Evolutionary conservation across 179 eudicot genomes (phyloP), one percentile per base, ranked within the genome.

Genomic region (Gypsophila paniculata): DNA sequence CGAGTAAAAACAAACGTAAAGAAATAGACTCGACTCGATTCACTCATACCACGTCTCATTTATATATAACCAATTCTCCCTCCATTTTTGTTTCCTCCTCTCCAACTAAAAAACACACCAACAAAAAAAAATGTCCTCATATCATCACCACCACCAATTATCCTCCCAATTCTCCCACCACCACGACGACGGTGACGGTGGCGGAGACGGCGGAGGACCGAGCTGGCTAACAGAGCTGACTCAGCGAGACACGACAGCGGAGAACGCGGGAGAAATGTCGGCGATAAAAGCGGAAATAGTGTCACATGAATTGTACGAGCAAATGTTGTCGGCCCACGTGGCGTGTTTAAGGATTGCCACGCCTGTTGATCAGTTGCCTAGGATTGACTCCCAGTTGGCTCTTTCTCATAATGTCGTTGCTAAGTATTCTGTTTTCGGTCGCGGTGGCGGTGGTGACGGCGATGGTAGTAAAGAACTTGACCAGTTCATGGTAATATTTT

Each of bases 281-380:
- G 72, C 82, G 83, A 62, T 55, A 39, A 89, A 89, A 61, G 85
- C 87, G n/a, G 91, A 80, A 65, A 66, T 89, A 34, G 14, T 87
- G 15, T 59, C 83, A 6, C 95, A 89, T 58, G 90, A 91, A 25
- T 58, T 89, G 76, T 89, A 87, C 75, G 95, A 87, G 60, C 95
- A 89, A 76, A 52, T 89, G 46, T 39, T 89, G 71, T 73, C 91
- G 68, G 89, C 91, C 0, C 95, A 89, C 59, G 91, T 89, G 13
- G 87, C 88, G 57, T 89, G 95, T 66, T 63, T 89, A 72, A 79
- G 85, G 42, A 83, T 87, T 32, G 91, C 95, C 0, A 89, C 91
- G 62, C 95, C 95, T 60, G 91, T 89, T 55, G 95, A 89, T 79
- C 91, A 89, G 83, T 59, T 89, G 59, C 88, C 88, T 32, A 81